A percentile compares a stretch with the other conserved stretches of the same genome.
These are phyloP conservation scores for Apiospora koreana DNA, from an alignment of 2,329 filamentous ascomycete species.

Conservation along the genomic window DNA sequence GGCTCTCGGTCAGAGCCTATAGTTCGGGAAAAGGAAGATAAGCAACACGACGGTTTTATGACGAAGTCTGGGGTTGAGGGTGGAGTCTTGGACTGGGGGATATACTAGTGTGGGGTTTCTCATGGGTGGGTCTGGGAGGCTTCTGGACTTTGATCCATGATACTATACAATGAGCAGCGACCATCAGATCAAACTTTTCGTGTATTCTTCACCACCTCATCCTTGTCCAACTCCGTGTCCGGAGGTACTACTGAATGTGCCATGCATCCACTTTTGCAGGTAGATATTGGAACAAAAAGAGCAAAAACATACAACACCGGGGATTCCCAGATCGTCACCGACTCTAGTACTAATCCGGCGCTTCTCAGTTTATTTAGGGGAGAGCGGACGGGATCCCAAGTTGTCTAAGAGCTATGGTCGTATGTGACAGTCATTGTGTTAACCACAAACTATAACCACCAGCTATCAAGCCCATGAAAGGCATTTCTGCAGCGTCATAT, in stretches of 20 bases:
- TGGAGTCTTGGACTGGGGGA: not conserved
- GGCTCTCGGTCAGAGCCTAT: not conserved
- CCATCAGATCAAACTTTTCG: too few relatives aligned
- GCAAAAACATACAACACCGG: slow-evolving; percentile 11
- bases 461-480: too few relatives aligned
- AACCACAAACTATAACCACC: too few relatives aligned
- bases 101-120: not conserved
- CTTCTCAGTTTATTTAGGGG: slow-evolving; percentile 4
- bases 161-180: too few relatives aligned
- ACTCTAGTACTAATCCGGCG: slow-evolving; percentile 3
- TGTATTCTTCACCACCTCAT: too few relatives aligned
- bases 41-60: not conserved
- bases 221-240: too few relatives aligned
- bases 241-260: too few relatives aligned
- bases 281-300: not conserved
- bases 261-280: too few relatives aligned
- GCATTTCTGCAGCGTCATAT: too few relatives aligned
- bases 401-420: not conserved
- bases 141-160: not conserved
- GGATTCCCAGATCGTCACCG: slow-evolving; percentile 6
- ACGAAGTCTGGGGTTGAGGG: not conserved
- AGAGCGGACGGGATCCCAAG: slow-evolving; percentile 5
- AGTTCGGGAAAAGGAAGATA: not conserved
- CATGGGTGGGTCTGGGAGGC: not conserved
- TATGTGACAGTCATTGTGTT: not conserved